phyloP scores from a whole-genome alignment of 108 stramenopile genomes.

The Mediolabrus comicus region DNA sequence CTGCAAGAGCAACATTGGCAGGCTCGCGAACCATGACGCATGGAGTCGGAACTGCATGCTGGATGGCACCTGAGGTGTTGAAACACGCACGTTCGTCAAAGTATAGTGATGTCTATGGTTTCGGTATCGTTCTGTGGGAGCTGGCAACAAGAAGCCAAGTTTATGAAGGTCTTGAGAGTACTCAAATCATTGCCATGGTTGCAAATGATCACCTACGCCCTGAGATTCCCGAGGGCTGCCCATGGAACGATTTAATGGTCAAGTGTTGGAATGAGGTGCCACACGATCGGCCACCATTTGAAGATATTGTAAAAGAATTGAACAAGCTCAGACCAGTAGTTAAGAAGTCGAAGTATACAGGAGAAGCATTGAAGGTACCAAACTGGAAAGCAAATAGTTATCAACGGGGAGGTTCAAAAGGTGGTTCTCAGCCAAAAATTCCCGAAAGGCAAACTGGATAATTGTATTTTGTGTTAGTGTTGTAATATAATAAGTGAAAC shows the following conservation, averaged over 20 bases:
- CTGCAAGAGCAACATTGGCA: conserved; percentile 85
- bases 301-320: conserved; percentile 78
- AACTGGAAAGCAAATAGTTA: conserved; percentile 32
- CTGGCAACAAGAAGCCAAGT: conserved; percentile 93
- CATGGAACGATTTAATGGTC: conserved; percentile 94
- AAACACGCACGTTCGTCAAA: conserved; percentile 80
- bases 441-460: not conserved
- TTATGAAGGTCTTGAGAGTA: conserved; percentile 88
- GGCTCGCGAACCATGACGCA: conserved; percentile 93
- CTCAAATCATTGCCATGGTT: conserved; percentile 94
- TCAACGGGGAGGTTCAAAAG: conserved; percentile 24
- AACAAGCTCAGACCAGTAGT: conserved; percentile 47
- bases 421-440: not conserved
- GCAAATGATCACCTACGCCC: conserved; percentile 95
- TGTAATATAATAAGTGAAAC: not conserved
- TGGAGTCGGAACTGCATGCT: conserved; percentile 97
- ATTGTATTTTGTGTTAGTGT: not conserved
- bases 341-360: conserved; percentile 34
- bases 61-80: conserved; percentile 97
- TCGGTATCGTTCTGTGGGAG: conserved; percentile 96
- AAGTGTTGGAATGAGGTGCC: conserved; percentile 93
- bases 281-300: conserved; percentile 79
- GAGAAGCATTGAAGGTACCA: conserved; percentile 24
- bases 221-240: conserved; percentile 81
- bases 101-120: conserved; percentile 95